Conservation (phyloP, 768 basidiomycete species). For the Pleurotus citrinopileatus region DNA sequence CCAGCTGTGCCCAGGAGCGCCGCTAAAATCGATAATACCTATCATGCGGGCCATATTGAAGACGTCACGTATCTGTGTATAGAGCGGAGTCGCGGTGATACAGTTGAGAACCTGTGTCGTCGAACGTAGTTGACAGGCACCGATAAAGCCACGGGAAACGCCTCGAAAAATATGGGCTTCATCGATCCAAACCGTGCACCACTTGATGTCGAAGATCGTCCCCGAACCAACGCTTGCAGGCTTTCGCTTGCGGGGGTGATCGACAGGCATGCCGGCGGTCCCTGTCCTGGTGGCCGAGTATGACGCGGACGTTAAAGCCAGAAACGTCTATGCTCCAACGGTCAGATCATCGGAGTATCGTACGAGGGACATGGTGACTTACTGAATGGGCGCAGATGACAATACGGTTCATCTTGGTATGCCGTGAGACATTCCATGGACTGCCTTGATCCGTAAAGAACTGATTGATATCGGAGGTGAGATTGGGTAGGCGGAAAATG, state of each 20-base stretch:
- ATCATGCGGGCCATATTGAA: constrained; percentile 9
- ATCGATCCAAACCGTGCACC: constrained; percentile 11
- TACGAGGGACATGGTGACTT: background rate
- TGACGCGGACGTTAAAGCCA: background rate
- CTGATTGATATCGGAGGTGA: background rate
- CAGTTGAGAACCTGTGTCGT: background rate
- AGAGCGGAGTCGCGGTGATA: constrained; percentile 14
- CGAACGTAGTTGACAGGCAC: background rate
- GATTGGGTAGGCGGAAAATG: background rate
- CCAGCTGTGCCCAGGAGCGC: background rate
- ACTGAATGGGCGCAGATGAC: constrained; percentile 8
- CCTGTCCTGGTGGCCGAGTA: background rate
- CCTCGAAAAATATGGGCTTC: constrained; percentile 17
- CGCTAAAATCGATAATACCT: background rate
- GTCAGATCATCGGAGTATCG: background rate
- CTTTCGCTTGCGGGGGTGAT: background rate
- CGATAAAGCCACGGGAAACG: constrained; percentile 3
- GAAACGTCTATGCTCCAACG: background rate
- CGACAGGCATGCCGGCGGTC: background rate
- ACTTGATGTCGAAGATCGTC: constrained; percentile 1
- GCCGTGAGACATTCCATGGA: background rate
- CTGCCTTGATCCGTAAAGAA: background rate
- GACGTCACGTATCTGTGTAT: constrained; percentile 5
- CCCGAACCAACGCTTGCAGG: too few species aligned
- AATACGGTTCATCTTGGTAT: background rate